Percentiles rank a stretch among this genome's conserved stretches.
Conservation (phyloP, 2,329 filamentous ascomycete genomes). For the Fonsecaea monophora region DNA sequence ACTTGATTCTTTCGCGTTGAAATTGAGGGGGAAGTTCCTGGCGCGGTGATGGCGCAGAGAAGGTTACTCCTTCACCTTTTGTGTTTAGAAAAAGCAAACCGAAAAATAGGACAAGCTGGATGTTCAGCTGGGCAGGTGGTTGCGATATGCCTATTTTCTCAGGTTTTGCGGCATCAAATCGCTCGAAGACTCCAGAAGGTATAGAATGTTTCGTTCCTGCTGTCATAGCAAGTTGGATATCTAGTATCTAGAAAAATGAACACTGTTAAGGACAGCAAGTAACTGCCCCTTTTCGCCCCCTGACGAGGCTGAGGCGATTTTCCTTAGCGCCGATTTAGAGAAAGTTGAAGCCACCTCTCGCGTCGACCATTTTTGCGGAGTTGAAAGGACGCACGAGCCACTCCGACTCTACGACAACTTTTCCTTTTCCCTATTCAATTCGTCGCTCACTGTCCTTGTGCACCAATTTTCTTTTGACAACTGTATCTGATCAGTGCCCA, state of each 20-base stretch:
- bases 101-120: too few species aligned
- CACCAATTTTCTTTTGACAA: background rate
- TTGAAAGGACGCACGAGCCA: background rate
- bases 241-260: background rate
- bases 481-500: background rate
- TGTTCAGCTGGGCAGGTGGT: too few species aligned
- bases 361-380: slow-evolving; percentile 5
- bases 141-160: background rate
- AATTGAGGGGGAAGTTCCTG: too few species aligned
- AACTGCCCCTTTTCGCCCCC: background rate
- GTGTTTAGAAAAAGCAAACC: too few species aligned
- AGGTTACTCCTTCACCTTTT: too few species aligned
- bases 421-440: background rate
- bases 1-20: too few species aligned
- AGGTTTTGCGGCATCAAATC: background rate
- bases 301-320: background rate
- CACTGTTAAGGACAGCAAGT: background rate
- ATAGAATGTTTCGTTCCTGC: background rate
- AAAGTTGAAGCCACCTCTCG: slow-evolving; percentile 10
- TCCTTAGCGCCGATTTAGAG: slow-evolving; percentile 2
- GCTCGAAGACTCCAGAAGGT: background rate
- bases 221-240: background rate
- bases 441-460: slow-evolving; percentile 1
- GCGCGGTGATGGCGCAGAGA: too few species aligned
- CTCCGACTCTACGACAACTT: background rate